These are phyloP conservation scores for Harringtonia aguacate DNA, from an alignment of 2,329 filamentous ascomycete species.

Conservation along the genomic window DNA sequence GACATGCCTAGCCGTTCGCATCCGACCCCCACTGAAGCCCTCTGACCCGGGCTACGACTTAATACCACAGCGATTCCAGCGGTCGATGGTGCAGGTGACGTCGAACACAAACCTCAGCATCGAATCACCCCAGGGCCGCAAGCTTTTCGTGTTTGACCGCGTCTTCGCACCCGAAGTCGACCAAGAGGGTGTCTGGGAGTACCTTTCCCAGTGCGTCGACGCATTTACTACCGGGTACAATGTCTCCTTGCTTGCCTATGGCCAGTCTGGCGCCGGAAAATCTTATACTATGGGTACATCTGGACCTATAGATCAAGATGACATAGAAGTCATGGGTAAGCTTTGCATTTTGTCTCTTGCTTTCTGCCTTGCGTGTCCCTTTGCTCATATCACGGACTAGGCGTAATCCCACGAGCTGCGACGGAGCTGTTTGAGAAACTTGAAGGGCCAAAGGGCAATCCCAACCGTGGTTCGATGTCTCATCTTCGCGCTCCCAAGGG, in stretches of 20 bases:
- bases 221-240: conserved; percentile 96
- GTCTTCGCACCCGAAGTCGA: conserved; percentile 77
- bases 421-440: conserved; percentile 80
- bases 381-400: conserved; percentile 29
- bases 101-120: conserved; percentile 78
- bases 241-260: conserved; percentile 92
- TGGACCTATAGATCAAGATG: conserved; percentile 64
- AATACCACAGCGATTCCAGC: conserved; percentile 90
- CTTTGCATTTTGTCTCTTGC: conserved; percentile 7
- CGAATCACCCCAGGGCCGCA: conserved; percentile 83
- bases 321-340: conserved; percentile 69
- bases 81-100: conserved; percentile 82
- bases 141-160: conserved; percentile 92
- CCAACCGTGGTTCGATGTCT: conserved; percentile 56
- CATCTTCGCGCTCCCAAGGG: conserved; percentile 71
- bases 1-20: conserved; percentile 64
- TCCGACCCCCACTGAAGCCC: conserved; percentile 74
- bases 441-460: conserved; percentile 39
- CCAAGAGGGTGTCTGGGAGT: conserved; percentile 91
- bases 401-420: conserved; percentile 91
- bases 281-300: conserved; percentile 99
- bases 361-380: not conserved
- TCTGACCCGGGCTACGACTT: conserved; percentile 88
- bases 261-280: conserved; percentile 94
- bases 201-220: conserved; percentile 77